phyloP scores from a whole-genome alignment of 805 yeast genomes.

The Nakazawaea ishiwadae region DNA sequence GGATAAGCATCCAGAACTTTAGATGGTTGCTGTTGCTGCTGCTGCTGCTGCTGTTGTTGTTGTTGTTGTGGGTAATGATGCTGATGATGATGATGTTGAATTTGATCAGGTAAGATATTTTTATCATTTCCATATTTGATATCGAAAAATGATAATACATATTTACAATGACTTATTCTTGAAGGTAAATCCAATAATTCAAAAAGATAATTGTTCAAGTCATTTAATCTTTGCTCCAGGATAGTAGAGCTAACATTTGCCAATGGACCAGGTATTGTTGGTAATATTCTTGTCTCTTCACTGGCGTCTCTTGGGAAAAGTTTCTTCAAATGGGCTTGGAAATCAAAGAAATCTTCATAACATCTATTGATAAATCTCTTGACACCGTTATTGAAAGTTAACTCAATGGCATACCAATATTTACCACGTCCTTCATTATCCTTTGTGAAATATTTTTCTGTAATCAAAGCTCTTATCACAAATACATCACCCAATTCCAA shows the following conservation, averaged over 20 bases:
- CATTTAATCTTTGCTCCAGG: conserved; percentile 49
- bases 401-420: conserved; percentile 10
- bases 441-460: conserved; percentile 9
- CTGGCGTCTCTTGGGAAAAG: conserved; percentile 93
- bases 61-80: not conserved
- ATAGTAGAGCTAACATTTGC: conserved; percentile 79
- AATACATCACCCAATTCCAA: conserved; percentile 3
- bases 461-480: conserved; percentile 1
- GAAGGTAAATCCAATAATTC: conserved; percentile 66
- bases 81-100: not conserved
- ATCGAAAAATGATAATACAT: conserved; percentile 69
- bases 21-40: conserved; percentile 1
- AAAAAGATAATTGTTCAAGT: conserved; percentile 47
- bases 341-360: conserved; percentile 94
- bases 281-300: conserved; percentile 75
- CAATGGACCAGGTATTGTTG: conserved; percentile 95
- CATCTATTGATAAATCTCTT: conserved; percentile 36
- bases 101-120: conserved; percentile 1
- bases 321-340: conserved; percentile 79
- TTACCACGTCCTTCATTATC: conserved; percentile 13
- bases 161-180: conserved; percentile 65
- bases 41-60: conserved; percentile 1
- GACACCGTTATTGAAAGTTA: conserved; percentile 7
- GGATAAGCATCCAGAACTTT: not conserved
- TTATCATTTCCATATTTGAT: conserved; percentile 53